phyloP scores from a whole-genome alignment of 495 filamentous ascomycete genomes.

The Hypomontagnella submonticulosa region DNA sequence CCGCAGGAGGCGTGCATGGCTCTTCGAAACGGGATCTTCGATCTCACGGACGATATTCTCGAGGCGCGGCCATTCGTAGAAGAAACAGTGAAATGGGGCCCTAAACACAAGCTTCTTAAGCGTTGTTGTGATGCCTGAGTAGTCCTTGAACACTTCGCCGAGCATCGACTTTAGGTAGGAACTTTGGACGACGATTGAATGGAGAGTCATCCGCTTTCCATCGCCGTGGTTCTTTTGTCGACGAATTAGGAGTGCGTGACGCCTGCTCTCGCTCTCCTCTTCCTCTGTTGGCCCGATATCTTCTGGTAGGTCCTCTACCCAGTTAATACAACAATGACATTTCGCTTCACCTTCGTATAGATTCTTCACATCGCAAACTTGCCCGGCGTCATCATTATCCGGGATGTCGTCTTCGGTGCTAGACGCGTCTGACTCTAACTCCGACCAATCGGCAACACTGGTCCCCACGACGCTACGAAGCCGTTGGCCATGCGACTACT shows the following conservation, averaged over 20 bases:
- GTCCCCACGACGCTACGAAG: slow-evolving; percentile 9
- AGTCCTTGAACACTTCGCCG: slow-evolving; percentile 65
- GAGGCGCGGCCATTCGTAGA: slow-evolving; percentile 73
- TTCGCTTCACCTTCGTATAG: slow-evolving; percentile 46
- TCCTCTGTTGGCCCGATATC: slow-evolving; percentile 32
- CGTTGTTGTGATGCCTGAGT: slow-evolving; percentile 71
- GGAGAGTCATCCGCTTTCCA: slow-evolving; percentile 21
- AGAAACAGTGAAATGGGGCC: slow-evolving; percentile 70
- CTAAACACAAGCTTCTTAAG: slow-evolving; percentile 69
- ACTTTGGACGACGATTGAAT: slow-evolving; percentile 70
- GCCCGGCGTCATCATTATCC: background rate
- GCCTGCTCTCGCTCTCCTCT: slow-evolving; percentile 25
- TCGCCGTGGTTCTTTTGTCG: slow-evolving; percentile 24
- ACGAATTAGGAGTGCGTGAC: slow-evolving; percentile 28
- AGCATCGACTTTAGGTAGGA: slow-evolving; percentile 69
- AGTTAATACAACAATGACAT: slow-evolving; percentile 49
- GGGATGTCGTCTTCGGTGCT: slow-evolving; percentile 10
- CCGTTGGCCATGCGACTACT: background rate
- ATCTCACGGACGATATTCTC: slow-evolving; percentile 58
- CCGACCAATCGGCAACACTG: slow-evolving; percentile 14
- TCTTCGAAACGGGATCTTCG: slow-evolving; percentile 59
- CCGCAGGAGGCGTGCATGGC: slow-evolving; percentile 67
- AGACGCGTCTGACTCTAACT: slow-evolving; percentile 19
- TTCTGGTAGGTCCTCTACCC: slow-evolving; percentile 42
- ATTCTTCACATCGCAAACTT: slow-evolving; percentile 40